phyloP scores from a whole-genome alignment of 306 rosid species.

The Clitoria ternatea region DNA sequence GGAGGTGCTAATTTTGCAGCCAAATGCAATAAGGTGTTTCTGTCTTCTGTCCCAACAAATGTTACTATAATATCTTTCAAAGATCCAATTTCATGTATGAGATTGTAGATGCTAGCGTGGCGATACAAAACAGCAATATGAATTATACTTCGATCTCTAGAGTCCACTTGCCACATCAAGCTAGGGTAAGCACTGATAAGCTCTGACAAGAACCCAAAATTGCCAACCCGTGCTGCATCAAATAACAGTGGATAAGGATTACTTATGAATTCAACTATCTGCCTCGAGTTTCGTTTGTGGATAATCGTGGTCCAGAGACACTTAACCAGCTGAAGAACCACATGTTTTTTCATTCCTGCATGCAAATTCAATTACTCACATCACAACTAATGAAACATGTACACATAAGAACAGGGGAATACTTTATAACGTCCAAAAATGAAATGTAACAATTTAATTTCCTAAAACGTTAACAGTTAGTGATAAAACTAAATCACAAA shows the following conservation, averaged over 20 bases:
- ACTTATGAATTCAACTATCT: background rate
- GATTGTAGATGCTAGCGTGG: constrained; percentile 30
- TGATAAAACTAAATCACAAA: too few species aligned
- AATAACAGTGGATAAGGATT: constrained; percentile 7
- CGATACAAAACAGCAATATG: constrained; percentile 36
- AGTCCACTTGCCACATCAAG: constrained; percentile 32
- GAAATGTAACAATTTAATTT: too few species aligned
- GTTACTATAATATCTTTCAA: constrained; percentile 17
- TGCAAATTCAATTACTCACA: too few species aligned
- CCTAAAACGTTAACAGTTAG: too few species aligned
- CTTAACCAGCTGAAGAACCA: constrained; percentile 19
- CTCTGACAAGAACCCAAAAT: constrained; percentile 34
- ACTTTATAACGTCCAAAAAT: too few species aligned
- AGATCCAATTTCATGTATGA: constrained; percentile 24
- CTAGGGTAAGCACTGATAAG: constrained; percentile 25
- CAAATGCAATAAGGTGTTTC: constrained; percentile 27
- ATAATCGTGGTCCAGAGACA: constrained; percentile 18
- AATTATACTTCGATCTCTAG: background rate
- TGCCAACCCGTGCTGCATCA: constrained; percentile 33
- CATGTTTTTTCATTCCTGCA: constrained; percentile 7
- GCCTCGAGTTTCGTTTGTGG: fast-evolving
- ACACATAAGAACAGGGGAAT: too few species aligned
- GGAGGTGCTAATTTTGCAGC: constrained; percentile 38
- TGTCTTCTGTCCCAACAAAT: background rate
- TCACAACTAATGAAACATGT: too few species aligned